Conservation (phyloP, 805 yeast species). For the Candida takata region DNA sequence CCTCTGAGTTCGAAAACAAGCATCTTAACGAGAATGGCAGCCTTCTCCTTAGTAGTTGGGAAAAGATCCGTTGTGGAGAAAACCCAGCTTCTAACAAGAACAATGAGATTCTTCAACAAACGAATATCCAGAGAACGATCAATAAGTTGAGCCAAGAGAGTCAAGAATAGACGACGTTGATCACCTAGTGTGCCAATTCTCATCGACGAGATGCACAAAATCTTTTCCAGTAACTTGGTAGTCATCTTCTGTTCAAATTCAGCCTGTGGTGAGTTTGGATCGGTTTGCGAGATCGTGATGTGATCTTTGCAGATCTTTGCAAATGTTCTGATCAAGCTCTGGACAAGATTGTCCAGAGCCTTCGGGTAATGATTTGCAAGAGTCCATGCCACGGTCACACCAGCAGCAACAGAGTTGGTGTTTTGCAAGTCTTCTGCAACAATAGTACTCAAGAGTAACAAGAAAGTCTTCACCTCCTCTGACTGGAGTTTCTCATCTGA, state of each 20-base stretch:
- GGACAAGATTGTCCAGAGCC: constrained; percentile 67
- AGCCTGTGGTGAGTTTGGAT: constrained; percentile 27
- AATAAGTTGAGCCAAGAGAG: constrained; percentile 80
- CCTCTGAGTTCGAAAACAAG: constrained; percentile 86
- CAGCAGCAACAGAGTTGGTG: constrained; percentile 78
- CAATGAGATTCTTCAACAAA: constrained; percentile 65
- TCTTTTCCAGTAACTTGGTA: constrained; percentile 65
- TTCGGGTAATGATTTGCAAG: constrained; percentile 69
- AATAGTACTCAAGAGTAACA: constrained; percentile 53
- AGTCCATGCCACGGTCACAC: constrained; percentile 78
- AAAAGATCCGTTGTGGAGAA: constrained; percentile 75
- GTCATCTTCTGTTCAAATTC: constrained; percentile 80
- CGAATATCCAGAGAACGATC: constrained; percentile 80
- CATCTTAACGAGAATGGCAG: constrained; percentile 90
- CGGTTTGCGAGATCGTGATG: constrained; percentile 44
- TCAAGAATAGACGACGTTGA: constrained; percentile 81
- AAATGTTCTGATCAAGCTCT: constrained; percentile 76
- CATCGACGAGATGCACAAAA: constrained; percentile 68
- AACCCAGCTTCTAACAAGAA: constrained; percentile 83
- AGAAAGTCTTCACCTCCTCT: constrained; percentile 57
- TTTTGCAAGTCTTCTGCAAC: constrained; percentile 72
- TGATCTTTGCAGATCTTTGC: constrained; percentile 88
- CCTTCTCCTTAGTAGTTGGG: constrained; percentile 94
- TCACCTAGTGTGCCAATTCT: constrained; percentile 88
- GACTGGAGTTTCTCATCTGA: constrained; percentile 47